Evolutionary conservation across 2,329 filamentous ascomycete species (phyloP), one percentile per base, ranked within the genome.

Genomic region (Hypoxylon sp.): DNA sequence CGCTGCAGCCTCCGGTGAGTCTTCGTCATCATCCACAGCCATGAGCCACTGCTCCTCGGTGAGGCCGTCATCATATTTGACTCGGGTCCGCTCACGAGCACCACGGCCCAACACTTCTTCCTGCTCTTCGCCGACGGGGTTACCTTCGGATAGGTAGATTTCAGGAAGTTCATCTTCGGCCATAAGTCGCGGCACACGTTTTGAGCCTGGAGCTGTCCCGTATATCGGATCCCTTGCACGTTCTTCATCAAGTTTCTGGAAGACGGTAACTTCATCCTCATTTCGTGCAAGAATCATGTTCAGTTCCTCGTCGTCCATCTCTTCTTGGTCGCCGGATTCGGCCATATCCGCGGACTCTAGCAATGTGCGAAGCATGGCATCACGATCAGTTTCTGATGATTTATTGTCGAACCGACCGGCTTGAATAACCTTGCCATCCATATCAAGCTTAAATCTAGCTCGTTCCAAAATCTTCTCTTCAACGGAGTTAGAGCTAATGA

Each of bases 401-500:
- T 98, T 99, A 84, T 99, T 98, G 75, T 99, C 96, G 83, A 99
- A 99, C 79, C 97, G 97, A 90, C 96, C 96, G 66, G 96, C 96
- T 80, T 99, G 96, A 74, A 99, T 99, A 78, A 99, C 94, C 82
- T 99, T 99, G 84, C 96, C 95, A 78, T 99, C 96, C 92, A 99
- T 98, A 80, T 98, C 95, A 72, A 99, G 88, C 87, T 99, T 99
- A 88, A 92, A 99, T 74, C 97, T 92, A 2, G 96, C 96, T 79
- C 95, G 92, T 80, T 98, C 96, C 58, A 99, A 85, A 78, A 99
- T 99, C 85, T 98, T 98, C 82, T 99, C 96, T 81, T 99, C 96
- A 2, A 99, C 94, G 0, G 96, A 98, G 76, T 97, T 97, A 9
- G 94, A 97, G 72, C 92, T 98, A 80, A 99, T 98, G 48, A 99